Conservation (phyloP, 2,329 filamentous ascomycete species). For the Cyphellophora attinorum region DNA sequence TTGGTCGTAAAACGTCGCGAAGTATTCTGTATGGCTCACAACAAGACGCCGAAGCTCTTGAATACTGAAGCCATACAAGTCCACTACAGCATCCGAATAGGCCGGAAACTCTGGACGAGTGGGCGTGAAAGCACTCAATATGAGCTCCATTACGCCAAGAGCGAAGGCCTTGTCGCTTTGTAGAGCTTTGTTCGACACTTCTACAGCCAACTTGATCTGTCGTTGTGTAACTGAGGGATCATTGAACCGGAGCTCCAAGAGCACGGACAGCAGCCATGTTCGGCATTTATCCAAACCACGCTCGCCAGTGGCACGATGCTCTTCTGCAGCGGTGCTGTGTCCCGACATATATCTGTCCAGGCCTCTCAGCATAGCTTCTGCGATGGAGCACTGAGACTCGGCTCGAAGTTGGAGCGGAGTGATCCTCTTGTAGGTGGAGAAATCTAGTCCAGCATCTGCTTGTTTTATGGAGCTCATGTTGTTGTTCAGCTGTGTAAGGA, state of each 20-base stretch:
- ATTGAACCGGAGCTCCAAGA: conserved; percentile 34
- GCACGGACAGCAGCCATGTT: conserved; percentile 29
- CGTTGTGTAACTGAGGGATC: conserved; percentile 79
- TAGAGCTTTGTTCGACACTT: conserved; percentile 72
- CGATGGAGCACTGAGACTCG: conserved; percentile 81
- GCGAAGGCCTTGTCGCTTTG: conserved; percentile 72
- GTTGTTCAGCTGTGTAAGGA: conserved; percentile 68
- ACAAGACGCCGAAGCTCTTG: conserved; percentile 82
- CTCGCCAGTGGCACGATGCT: conserved; percentile 32
- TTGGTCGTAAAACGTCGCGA: conserved; percentile 78
- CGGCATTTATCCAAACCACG: conserved; percentile 30
- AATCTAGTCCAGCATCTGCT: conserved; percentile 30
- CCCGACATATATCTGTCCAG: conserved; percentile 67
- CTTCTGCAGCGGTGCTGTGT: conserved; percentile 36
- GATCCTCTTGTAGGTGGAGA: conserved; percentile 19
- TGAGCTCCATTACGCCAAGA: conserved; percentile 81
- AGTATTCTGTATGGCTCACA: conserved; percentile 81
- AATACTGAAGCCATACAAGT: conserved; percentile 75
- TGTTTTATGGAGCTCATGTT: conserved; percentile 47
- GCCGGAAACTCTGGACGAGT: conserved; percentile 60
- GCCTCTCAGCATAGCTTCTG: conserved; percentile 80
- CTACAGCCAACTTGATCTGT: conserved; percentile 70
- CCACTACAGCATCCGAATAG: conserved; percentile 83
- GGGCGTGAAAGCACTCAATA: conserved; percentile 71
- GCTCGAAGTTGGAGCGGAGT: conserved; percentile 61